Evolutionary conservation across 1,284 basidiomycete genomes (phyloP), one percentile per base, ranked within the genome.

Genomic region (Schizopora paradoxa): DNA sequence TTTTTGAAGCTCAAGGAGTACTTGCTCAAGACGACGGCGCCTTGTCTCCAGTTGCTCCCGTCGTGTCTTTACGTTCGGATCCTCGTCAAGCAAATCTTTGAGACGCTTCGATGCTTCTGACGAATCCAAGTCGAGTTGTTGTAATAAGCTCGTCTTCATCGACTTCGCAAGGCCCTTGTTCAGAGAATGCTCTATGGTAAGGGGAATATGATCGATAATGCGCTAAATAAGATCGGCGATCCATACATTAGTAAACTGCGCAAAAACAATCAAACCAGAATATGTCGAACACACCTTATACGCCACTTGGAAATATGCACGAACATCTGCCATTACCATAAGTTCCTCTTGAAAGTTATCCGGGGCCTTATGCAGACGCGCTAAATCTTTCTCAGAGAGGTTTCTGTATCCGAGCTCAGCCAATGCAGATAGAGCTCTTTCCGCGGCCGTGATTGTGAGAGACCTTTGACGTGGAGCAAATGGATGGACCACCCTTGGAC

Each of bases 281-380:
- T 11, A 38, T 6, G 10, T n/a, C n/a, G n/a, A 4, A 27, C 56
- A 22, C 18, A 55, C 58, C 53, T 57, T 60, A 49, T 58, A 58
- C 13, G 57, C 52, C 11, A 61, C 52, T 25, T 60, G 53, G 48
- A 59, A 59, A 47, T 59, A 61, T 7, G 55, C 55, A 1, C 58
- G 49, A 7, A 60, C 58, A 34, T 56, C 52, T 11, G 48, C 58
- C 60, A 62, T 62, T 2, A 61, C 54, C 8, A 10, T 26, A 11
- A 61, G 38, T 51, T 60, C 59, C 22, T 54, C 54, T 13, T 53
- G 47, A 36, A 52, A 56, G 3, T 23, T 21, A 26, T 55, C 54
- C n/a, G n/a, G n/a, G n/a, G n/a, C n/a, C 14, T 29, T 25, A 34
- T 19, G 28, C 27, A 55, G 34, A 6, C 51, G 43, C 16, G 27